Evolutionary conservation across 2,329 filamentous ascomycete genomes (phyloP), one percentile per base, ranked within the genome.

Genomic region (Aspergillus unguis): DNA sequence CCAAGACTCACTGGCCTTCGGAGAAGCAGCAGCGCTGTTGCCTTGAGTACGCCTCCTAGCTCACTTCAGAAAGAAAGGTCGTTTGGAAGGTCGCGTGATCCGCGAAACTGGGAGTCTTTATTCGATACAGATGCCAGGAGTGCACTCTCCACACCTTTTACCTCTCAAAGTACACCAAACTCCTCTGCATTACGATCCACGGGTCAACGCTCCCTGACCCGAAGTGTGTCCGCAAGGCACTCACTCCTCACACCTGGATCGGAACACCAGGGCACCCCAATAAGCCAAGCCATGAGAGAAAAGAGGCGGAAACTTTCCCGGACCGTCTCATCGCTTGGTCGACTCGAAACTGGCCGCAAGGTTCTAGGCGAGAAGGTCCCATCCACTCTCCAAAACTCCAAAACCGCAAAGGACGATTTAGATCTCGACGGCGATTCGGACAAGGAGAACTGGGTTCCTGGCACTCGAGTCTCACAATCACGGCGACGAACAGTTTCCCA

Each of bases 51-150:
- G 4, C 74, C 84, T n/a, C 78, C 80, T 26, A 79, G 80, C 45
- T 80, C 82, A 53, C 80, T 80, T 66, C 68, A 58, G 41, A 64
- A 62, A 50, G 66, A 72, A 36, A 74, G 86, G 17, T 74, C 76
- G 32, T 84, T 85, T 51, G 89, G 89, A 50, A 83, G 92, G 52
- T 96, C 92, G 52, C 85, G 90, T 50, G 89, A 96, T 69, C 89
- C 91, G 17, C 85, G 91, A 46, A 88, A 87, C 5, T 96, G 92
- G 92, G 90, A 95, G 65, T 90, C 90, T 52, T 92, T 88, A 74
- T 92, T 90, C 63, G 90, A 95, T 66, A 85, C 86, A 6, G 88
- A 94, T 59, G 78, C 82, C 47, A 85, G 87, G 40, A 89, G 90
- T 64, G 88, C 90, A 59, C 75, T 96, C 50, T 91, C 86, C 25